Evolutionary conservation across 2,329 filamentous ascomycete genomes (phyloP).

Genomic region (Diaporthe longicolla): DNA sequence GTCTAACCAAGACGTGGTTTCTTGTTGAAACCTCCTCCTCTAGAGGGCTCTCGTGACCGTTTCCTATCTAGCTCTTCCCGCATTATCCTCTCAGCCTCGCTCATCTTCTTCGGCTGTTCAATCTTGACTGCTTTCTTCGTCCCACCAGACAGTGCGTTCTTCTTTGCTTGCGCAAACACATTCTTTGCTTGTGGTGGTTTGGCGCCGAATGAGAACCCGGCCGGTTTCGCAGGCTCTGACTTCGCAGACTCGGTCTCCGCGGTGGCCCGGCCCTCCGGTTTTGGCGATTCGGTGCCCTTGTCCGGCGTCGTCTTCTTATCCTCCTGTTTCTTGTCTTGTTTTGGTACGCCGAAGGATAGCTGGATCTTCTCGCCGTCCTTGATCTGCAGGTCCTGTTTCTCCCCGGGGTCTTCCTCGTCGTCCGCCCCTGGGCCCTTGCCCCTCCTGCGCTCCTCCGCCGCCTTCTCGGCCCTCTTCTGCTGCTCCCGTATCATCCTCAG

Average conservation of each 20-base stretch:
- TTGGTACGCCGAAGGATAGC: conserved; percentile 73
- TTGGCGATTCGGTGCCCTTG: conserved; percentile 38
- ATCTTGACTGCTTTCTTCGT: conserved; percentile 73
- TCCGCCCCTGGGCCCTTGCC: conserved; percentile 59
- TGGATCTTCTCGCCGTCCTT: conserved; percentile 83
- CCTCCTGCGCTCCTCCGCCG: conserved; percentile 62
- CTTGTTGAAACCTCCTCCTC: conserved; percentile 65
- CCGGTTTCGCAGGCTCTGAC: conserved; percentile 50
- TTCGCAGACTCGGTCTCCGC: conserved; percentile 39
- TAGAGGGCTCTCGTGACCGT: conserved; percentile 64
- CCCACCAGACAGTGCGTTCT: conserved; percentile 75
- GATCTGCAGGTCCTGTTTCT: conserved; percentile 66
- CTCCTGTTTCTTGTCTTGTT: conserved; percentile 44
- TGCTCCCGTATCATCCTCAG: conserved; percentile 87
- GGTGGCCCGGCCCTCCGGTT: conserved; percentile 32
- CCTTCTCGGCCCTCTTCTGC: conserved; percentile 80
- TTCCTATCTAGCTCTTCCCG: conserved; percentile 84
- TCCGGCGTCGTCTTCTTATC: conserved; percentile 37
- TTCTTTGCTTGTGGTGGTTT: conserved; percentile 79
- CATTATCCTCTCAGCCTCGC: conserved; percentile 91
- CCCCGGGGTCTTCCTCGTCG: conserved; percentile 55
- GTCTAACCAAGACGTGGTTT: conserved; percentile 53
- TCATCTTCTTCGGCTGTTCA: conserved; percentile 84
- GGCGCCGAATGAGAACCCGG: conserved; percentile 76
- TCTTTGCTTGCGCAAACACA: conserved; percentile 77